A percentile compares a stretch with the other conserved stretches of the same genome.
Conservation (phyloP, 306 rosid genomes). For the Rubus idaeus region DNA sequence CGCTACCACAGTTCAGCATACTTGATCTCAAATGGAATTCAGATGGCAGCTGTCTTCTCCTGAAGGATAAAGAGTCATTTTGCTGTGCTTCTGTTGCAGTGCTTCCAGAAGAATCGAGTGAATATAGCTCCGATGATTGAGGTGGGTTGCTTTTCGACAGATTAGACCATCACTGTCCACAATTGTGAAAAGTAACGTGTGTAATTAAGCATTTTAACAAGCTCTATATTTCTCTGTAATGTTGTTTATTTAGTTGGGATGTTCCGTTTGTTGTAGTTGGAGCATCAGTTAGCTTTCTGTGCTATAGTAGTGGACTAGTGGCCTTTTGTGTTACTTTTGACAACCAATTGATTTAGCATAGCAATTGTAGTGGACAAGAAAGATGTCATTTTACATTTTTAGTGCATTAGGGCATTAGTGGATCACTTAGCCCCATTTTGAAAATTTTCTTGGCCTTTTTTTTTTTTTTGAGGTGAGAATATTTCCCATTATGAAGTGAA, state of each 20-base stretch:
- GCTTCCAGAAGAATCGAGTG: conserved; percentile 77
- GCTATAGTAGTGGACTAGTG: not conserved
- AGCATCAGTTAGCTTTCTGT: not conserved
- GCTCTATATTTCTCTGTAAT: not conserved
- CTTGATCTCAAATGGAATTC: conserved; percentile 91
- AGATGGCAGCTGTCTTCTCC: conserved; percentile 90
- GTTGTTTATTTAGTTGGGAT: not conserved
- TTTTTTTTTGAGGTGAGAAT: not conserved
- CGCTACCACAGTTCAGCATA: conserved; percentile 57
- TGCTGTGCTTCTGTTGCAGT: conserved; percentile 80
- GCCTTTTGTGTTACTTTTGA: not conserved
- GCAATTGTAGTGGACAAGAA: not conserved
- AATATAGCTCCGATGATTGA: conserved; percentile 81
- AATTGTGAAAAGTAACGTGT: not conserved
- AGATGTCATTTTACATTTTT: not conserved
- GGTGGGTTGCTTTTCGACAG: not conserved
- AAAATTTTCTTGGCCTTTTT: not conserved
- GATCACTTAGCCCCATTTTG: not conserved
- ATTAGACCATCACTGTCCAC: not conserved
- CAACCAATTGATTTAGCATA: not conserved
- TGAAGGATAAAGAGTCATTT: conserved; percentile 88
- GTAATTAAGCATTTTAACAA: conserved; percentile 13
- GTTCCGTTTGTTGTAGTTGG: not conserved
- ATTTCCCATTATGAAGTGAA: not conserved
- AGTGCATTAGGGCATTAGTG: not conserved